Base-by-base conservation (phyloP, 176 grass and related monocot species). In the Neostapfia colusana region DNA sequence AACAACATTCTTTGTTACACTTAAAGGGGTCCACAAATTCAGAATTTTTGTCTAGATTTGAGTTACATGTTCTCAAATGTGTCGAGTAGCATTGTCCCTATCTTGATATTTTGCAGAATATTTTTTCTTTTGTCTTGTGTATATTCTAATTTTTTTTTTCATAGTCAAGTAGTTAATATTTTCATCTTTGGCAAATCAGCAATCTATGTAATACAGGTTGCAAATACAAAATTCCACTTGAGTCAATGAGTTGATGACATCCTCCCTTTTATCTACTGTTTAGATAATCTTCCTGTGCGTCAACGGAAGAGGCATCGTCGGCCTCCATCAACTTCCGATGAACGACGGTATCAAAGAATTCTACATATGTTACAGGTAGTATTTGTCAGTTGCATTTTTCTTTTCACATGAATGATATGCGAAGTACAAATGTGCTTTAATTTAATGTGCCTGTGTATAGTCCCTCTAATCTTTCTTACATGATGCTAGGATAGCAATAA, bases 301-400 rank as follows among this genome's bases (percentile, higher is more conserved):
- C 56, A 55, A 55, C 79, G 71, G 26, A 82, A 77, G 86, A 91
- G 84, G 75, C 73, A 79, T 66, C 75, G 67, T 28, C 68, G 88
- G 67, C 64, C 60, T 51, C 75, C 79, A 61, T 81, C 75, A 75
- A 91, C 84, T 78, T 73, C 81, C 59, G 79, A 71, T 85, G 79
- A 78, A 62, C 88, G 54, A 67, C 90, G 94, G 9, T 84, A 97
- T 78, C 76, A 72, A 78, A 89, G 90, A 67, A 97, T 97, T 89
- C 67, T 97, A 16, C 83, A 93, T 74, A 91, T 83, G 81, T 75
- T 97, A 62, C 78, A 85, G 94, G 94, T 97, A 79, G 36, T 64
- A 64, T 75, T 46, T 44, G 2, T 51, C 3, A 86, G 69, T 69
- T 7, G 23, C 71, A 63, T 61, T 43, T 27, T n/a, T n/a, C n/a